phyloP scores from a whole-genome alignment of 2,329 filamentous ascomycete species.

The Alternaria angustiovoidea region DNA sequence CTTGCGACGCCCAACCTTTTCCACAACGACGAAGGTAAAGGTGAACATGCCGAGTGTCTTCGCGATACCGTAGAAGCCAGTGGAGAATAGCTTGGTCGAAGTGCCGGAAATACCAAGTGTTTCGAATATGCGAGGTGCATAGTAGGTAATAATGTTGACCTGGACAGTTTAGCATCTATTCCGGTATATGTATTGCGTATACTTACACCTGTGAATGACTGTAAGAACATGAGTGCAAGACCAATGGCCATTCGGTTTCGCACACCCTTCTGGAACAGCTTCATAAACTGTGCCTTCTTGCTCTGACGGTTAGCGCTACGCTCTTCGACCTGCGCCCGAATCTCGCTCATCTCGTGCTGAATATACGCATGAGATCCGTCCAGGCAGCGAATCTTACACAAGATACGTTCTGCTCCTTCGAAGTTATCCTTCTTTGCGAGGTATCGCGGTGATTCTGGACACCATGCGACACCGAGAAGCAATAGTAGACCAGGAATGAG shows the following conservation, averaged over 20 bases:
- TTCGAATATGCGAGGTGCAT: constrained; percentile 50
- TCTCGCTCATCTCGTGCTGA: constrained; percentile 60
- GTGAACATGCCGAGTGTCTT: constrained; percentile 52
- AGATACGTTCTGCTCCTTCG: constrained; percentile 52
- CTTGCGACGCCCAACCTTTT: constrained; percentile 52
- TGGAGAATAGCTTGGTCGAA: constrained; percentile 56
- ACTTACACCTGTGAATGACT: constrained; percentile 47
- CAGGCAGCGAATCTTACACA: constrained; percentile 57
- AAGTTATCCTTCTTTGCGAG: constrained; percentile 41
- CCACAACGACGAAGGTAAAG: constrained; percentile 51
- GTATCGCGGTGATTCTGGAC: constrained; percentile 49
- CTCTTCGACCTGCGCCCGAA: constrained; percentile 49
- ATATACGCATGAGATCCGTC: constrained; percentile 54
- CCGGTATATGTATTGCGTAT: not conserved
- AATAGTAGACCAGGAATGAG: constrained; percentile 53
- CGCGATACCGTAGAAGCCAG: constrained; percentile 60
- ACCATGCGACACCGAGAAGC: constrained; percentile 48
- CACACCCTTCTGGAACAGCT: constrained; percentile 51
- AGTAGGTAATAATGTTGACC: constrained; percentile 50
- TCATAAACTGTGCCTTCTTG: constrained; percentile 44
- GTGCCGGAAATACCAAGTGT: constrained; percentile 57
- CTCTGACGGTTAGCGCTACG: constrained; percentile 40
- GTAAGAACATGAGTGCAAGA: constrained; percentile 50
- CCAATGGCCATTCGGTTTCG: constrained; percentile 51
- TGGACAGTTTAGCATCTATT: constrained; percentile 15